These are phyloP conservation scores for Sporothrix euskadiensis DNA, from an alignment of 2,329 filamentous ascomycete species.

Conservation along the genomic window DNA sequence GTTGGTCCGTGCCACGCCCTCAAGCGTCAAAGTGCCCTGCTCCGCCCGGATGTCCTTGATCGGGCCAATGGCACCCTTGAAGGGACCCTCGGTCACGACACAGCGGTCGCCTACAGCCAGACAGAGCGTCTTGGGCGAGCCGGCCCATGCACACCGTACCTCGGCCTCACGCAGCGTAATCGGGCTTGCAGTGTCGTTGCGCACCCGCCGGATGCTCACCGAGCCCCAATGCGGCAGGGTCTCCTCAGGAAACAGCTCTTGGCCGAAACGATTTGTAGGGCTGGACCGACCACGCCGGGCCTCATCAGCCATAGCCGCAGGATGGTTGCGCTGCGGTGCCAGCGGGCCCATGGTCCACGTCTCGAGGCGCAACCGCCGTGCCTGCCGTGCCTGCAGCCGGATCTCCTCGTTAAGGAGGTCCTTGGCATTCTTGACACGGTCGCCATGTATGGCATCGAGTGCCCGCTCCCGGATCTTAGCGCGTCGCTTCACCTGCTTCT, in stretches of 20 bases:
- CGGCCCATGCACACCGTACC: slow-evolving; percentile 56
- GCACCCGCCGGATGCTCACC: slow-evolving; percentile 30
- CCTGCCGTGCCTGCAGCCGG: slow-evolving; percentile 35
- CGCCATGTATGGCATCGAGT: slow-evolving; percentile 6
- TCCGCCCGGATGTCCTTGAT: slow-evolving; percentile 59
- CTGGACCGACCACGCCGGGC: slow-evolving; percentile 28
- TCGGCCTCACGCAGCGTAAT: slow-evolving; percentile 40
- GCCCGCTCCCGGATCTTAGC: slow-evolving; percentile 34
- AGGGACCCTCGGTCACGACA: slow-evolving; percentile 73
- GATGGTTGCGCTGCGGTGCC: slow-evolving; percentile 69
- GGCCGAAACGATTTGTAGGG: slow-evolving; percentile 27
- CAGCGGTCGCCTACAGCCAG: slow-evolving; percentile 74
- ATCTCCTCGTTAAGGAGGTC: slow-evolving; percentile 42
- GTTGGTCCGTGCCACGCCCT: slow-evolving; percentile 54
- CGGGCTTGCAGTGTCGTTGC: slow-evolving; percentile 21
- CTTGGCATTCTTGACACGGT: slow-evolving; percentile 31
- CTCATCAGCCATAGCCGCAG: slow-evolving; percentile 28
- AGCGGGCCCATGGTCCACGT: slow-evolving; percentile 78
- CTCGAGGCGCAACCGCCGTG: slow-evolving; percentile 61
- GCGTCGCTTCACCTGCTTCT: slow-evolving; percentile 61
- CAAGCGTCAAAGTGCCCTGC: slow-evolving; percentile 60
- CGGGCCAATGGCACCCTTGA: slow-evolving; percentile 81
- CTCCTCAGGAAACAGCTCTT: slow-evolving; percentile 31
- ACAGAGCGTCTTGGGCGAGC: slow-evolving; percentile 58
- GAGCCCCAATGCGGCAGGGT: slow-evolving; percentile 31